A percentile compares a stretch with the other conserved stretches of the same genome.
phyloP scores from a whole-genome alignment of 1,139 yeast genomes.

The Sugiyamaella japonica region DNA sequence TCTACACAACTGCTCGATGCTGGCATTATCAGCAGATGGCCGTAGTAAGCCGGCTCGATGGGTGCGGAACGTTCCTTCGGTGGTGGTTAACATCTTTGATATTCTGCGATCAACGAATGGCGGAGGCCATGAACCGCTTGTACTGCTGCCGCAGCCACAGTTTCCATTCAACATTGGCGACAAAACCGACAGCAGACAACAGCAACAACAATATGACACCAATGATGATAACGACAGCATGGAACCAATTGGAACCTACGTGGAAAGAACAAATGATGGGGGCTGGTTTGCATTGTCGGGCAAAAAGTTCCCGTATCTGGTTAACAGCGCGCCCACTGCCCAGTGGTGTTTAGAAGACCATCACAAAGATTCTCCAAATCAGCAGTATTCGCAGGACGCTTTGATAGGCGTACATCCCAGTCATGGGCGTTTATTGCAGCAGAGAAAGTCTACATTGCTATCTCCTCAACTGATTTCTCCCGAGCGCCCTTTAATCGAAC shows the following conservation, averaged over 20 bases:
- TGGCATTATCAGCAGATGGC: constrained; percentile 60
- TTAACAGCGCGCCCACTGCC: constrained; percentile 68
- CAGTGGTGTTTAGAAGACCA: constrained; percentile 34
- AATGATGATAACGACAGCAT: constrained; percentile 19
- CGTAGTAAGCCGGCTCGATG: constrained; percentile 71
- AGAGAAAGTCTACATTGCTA: background rate
- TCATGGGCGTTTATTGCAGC: constrained; percentile 9
- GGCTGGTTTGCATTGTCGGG: constrained; percentile 92
- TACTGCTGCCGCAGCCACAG: constrained; percentile 43
- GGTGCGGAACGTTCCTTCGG: constrained; percentile 62
- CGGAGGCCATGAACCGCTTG: constrained; percentile 33
- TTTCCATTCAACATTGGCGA: constrained; percentile 22
- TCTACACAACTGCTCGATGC: constrained; percentile 63
- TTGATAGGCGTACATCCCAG: constrained; percentile 43
- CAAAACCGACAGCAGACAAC: background rate
- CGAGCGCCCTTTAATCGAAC: constrained; percentile 11
- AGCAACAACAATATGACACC: constrained; percentile 1
- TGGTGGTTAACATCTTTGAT: constrained; percentile 74
- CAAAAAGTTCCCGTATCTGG: constrained; percentile 71
- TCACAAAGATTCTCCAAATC: constrained; percentile 9
- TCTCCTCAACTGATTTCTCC: constrained; percentile 5
- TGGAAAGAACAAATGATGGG: constrained; percentile 62
- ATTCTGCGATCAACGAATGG: constrained; percentile 43
- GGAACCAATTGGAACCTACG: constrained; percentile 50
- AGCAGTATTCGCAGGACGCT: constrained; percentile 27